Evolutionary conservation across 1,284 basidiomycete genomes (phyloP), one percentile per base, ranked within the genome.

Genomic region (Trichosporon faecale): DNA sequence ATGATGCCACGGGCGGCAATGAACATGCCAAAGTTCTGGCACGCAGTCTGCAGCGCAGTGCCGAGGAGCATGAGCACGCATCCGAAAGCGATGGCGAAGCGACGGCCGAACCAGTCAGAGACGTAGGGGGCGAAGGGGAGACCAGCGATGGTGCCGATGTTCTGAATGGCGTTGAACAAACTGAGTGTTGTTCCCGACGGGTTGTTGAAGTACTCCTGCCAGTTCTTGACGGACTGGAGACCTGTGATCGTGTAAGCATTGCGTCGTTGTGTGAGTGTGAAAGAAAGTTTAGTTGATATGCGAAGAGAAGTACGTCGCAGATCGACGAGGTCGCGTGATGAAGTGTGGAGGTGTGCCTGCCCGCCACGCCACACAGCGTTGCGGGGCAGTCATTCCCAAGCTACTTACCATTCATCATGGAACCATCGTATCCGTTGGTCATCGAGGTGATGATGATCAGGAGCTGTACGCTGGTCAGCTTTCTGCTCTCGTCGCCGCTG

Each of bases 1-100:
- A 93, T 90, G 72, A 92, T 83, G 85, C 91, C 69, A 49, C 79
- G 74, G 6, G 70, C 68, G 40, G 77, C 76, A 52, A 80, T 78
- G 74, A 60, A 94, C 90, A 92, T 91, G 75, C 88, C 87, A 27
- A 91, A 86, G 69, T 88, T 90, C 71, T 89, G 87, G 0, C 75
- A 71, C 14, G 73, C 75, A 0, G 76, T 76, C 70, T 80, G 79
- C 64, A 81, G 68, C 33, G 76, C 69, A 12, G 69, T 70, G 64
- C 75, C 81, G 64, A 80, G 66, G 11, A 79, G 46, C 71, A 76
- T 77, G 65, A 80, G 73, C 64, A 61, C 5, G 2, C 70, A 73
- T 35, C 70, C 71, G 23, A 67, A 66, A 57, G 71, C 65, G 77
- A 84, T 61, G 76, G 82, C 64, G 79, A 74, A 66, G 79, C 85